These are phyloP conservation scores for Zoysia pacifica DNA, from an alignment of 176 grass and related monocot genomes.

Conservation along the genomic window DNA sequence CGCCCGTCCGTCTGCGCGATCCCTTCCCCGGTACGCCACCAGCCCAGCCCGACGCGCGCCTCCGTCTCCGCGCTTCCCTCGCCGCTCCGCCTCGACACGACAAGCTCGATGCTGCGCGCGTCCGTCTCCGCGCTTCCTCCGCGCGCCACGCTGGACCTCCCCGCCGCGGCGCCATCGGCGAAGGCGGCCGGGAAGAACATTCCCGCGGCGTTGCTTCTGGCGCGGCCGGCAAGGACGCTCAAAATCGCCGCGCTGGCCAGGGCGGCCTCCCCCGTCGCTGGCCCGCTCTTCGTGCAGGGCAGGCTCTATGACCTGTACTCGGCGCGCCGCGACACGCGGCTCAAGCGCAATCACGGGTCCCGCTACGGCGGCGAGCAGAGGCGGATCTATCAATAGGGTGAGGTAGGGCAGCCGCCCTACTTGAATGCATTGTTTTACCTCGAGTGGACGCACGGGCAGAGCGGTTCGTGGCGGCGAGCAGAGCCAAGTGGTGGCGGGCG, in stretches of 20 bases:
- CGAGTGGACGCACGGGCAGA: no score
- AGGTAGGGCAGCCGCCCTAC: no score
- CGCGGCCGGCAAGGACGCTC: constrained; percentile 30
- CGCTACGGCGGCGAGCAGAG: constrained; percentile 28
- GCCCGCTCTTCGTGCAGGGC: constrained; percentile 75
- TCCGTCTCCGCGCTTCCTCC: not conserved
- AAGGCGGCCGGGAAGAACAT: constrained; percentile 37
- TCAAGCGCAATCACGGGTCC: constrained; percentile 72
- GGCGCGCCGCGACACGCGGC: constrained; percentile 69
- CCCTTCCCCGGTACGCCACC: constrained; percentile 37
- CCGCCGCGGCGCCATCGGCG: not conserved
- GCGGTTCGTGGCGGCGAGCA: no score
- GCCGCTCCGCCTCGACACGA: not conserved
- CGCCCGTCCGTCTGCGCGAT: constrained; percentile 55
- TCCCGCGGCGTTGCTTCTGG: not conserved
- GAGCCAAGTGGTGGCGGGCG: no score
- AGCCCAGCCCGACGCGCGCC: constrained; percentile 29
- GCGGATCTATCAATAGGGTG: no score
- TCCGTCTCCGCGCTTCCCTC: constrained; percentile 22
- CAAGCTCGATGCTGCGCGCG: no score
- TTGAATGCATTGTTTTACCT: no score
- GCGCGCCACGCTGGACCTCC: no score
- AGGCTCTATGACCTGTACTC: constrained; percentile 86
- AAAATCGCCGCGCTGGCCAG: constrained; percentile 21
- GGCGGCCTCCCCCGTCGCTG: constrained; percentile 12